Evolutionary conservation across 352 stramenopile species (phyloP).

Genomic region (Phytophthora pisi): DNA sequence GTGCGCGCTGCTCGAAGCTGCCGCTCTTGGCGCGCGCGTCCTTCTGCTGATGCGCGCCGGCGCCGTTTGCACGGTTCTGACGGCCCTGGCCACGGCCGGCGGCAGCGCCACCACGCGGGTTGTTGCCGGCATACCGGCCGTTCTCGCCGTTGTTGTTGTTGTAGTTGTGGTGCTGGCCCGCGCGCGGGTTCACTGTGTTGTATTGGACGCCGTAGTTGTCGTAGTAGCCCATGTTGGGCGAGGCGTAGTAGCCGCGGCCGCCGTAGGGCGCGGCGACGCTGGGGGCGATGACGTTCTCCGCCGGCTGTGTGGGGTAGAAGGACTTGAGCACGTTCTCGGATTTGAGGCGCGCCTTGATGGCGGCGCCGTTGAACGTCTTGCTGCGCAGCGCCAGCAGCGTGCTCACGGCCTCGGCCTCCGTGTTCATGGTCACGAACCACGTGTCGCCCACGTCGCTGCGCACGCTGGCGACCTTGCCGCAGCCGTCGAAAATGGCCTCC

Average conservation of each 20-base stretch:
- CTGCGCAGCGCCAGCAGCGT: constrained; percentile 87
- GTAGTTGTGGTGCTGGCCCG: constrained; percentile 41
- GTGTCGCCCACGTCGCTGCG: constrained; percentile 93
- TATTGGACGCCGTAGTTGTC: constrained; percentile 86
- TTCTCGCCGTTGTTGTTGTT: constrained; percentile 42
- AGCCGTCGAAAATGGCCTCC: constrained; percentile 85
- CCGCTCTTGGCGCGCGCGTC: constrained; percentile 54
- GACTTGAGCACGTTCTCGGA: constrained; percentile 93
- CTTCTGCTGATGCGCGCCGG: constrained; percentile 40
- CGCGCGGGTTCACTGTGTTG: constrained; percentile 46
- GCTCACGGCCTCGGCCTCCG: constrained; percentile 86
- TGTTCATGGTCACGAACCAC: constrained; percentile 92
- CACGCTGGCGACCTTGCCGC: constrained; percentile 77
- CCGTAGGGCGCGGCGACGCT: constrained; percentile 48
- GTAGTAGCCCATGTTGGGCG: constrained; percentile 63
- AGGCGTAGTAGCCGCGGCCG: constrained; percentile 72
- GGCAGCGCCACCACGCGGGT: constrained; percentile 33
- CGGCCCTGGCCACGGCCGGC: constrained; percentile 38
- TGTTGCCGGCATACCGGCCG: constrained; percentile 43
- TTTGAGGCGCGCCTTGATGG: constrained; percentile 93
- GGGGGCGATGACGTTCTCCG: constrained; percentile 56
- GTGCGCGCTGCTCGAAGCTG: constrained; percentile 58
- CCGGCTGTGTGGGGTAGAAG: constrained; percentile 84
- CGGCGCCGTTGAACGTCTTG: constrained; percentile 90
- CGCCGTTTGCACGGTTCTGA: constrained; percentile 43